Percentiles rank a stretch among this genome's conserved stretches.
Evolutionary conservation across 2,329 filamentous ascomycete genomes (phyloP).

Genomic region (Massarina eburnea): DNA sequence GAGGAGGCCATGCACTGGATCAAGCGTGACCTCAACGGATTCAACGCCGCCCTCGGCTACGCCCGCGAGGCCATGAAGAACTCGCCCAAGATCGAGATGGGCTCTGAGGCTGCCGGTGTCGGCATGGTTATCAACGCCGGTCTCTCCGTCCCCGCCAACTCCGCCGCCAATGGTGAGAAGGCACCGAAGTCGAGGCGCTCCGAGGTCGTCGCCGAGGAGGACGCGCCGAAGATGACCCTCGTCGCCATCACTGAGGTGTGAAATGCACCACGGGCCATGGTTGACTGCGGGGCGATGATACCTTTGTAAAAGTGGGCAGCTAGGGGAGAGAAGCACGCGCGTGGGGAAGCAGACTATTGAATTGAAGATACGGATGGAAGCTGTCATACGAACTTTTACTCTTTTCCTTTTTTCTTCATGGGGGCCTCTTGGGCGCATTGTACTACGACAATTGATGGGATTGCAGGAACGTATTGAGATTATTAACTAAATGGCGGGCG

Average conservation of each 20-base stretch:
- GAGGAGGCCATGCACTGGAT: slow-evolving; percentile 41
- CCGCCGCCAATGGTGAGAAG: slow-evolving; percentile 38
- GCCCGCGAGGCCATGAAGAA: slow-evolving; percentile 51
- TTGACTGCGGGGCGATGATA: slow-evolving; percentile 7
- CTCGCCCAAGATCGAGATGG: slow-evolving; percentile 53
- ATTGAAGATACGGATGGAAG: background rate
- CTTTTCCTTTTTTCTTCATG: background rate
- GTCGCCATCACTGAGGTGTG: slow-evolving; percentile 43
- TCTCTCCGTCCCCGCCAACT: slow-evolving; percentile 40
- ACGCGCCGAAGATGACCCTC: slow-evolving; percentile 43
- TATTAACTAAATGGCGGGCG: background rate
- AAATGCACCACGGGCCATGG: slow-evolving; percentile 5
- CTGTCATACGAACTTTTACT: background rate
- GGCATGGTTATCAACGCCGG: slow-evolving; percentile 42
- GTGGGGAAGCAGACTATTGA: background rate
- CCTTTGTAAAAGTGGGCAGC: slow-evolving; percentile 4
- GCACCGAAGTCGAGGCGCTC: slow-evolving; percentile 24
- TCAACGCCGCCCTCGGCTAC: slow-evolving; percentile 51
- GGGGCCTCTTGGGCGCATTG: background rate
- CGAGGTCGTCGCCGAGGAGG: slow-evolving; percentile 35
- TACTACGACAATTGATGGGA: too few relatives aligned
- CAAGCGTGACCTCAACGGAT: slow-evolving; percentile 53
- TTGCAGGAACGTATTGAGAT: slow-evolving; percentile 2
- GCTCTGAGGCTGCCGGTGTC: slow-evolving; percentile 49
- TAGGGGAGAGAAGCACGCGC: background rate